Percentiles rank a stretch among this genome's conserved stretches.
phyloP scores from a whole-genome alignment of 192 early-diverging fungal species.

The Kappamyces sp. region DNA sequence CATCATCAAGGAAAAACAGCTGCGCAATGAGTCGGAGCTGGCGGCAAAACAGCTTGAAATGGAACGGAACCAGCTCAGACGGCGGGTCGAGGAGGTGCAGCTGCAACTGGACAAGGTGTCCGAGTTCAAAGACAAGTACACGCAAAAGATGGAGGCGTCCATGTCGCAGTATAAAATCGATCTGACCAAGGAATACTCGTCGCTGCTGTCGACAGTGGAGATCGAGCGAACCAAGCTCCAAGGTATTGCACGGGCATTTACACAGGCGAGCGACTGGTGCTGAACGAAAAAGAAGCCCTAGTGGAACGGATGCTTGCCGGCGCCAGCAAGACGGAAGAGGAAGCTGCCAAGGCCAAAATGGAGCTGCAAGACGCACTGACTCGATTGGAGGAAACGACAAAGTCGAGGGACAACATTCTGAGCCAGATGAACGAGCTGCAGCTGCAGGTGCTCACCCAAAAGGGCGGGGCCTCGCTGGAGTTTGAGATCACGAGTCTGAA shows the following conservation, averaged over 20 bases:
- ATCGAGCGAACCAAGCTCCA: slow-evolving; percentile 38
- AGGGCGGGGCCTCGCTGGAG: slow-evolving; percentile 30
- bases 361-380: not conserved
- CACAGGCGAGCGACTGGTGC: slow-evolving; percentile 7
- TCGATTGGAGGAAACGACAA: slow-evolving; percentile 25
- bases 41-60: slow-evolving; percentile 23
- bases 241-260: slow-evolving; percentile 11
- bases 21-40: slow-evolving; percentile 38
- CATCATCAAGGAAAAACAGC: slow-evolving; percentile 26
- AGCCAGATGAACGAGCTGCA: slow-evolving; percentile 31
- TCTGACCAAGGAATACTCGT: slow-evolving; percentile 32
- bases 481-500: slow-evolving; percentile 50
- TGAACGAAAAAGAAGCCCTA: not conserved
- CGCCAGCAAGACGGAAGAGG: slow-evolving; percentile 9
- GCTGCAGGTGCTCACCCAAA: slow-evolving; percentile 24
- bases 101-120: slow-evolving; percentile 24
- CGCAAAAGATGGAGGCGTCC: slow-evolving; percentile 35
- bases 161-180: slow-evolving; percentile 46
- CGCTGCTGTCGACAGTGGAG: slow-evolving; percentile 24
- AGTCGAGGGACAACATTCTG: slow-evolving; percentile 27
- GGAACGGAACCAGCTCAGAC: slow-evolving; percentile 27
- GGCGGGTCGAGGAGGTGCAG: slow-evolving; percentile 26
- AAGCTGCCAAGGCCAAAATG: not conserved
- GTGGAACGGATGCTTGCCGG: slow-evolving; percentile 15
- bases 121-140: slow-evolving; percentile 36